Percentiles rank a stretch among this genome's conserved stretches.
phyloP scores from a whole-genome alignment of 2,329 filamentous ascomycete genomes.

The Furcasterigmium furcatum region DNA sequence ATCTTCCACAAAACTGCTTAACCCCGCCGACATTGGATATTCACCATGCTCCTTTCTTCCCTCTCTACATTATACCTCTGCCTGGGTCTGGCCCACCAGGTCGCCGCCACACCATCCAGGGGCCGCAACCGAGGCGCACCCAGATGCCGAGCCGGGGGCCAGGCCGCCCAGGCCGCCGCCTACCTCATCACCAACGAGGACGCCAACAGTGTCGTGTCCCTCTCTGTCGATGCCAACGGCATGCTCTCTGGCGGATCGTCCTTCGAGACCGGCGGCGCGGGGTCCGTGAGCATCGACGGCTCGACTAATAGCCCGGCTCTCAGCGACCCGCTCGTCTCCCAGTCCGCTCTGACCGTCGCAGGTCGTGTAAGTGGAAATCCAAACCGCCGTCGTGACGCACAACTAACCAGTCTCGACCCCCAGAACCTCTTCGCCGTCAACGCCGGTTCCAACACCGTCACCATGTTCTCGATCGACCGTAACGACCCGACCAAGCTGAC shows the following conservation, averaged over 20 bases:
- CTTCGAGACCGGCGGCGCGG: slow-evolving; percentile 44
- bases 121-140: too few relatives aligned
- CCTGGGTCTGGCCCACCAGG: not conserved
- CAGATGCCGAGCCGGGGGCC: too few relatives aligned
- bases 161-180: too few relatives aligned
- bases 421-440: slow-evolving; percentile 55
- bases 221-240: slow-evolving; percentile 44
- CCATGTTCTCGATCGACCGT: slow-evolving; percentile 42
- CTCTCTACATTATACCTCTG: not conserved
- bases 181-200: slow-evolving; percentile 55
- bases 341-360: slow-evolving; percentile 45
- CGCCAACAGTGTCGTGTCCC: slow-evolving; percentile 43
- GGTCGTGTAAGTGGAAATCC: slow-evolving; percentile 39
- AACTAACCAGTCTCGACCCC: not conserved
- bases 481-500: slow-evolving; percentile 39
- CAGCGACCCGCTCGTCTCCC: slow-evolving; percentile 48
- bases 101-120: too few relatives aligned
- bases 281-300: slow-evolving; percentile 35
- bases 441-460: slow-evolving; percentile 47
- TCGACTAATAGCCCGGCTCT: slow-evolving; percentile 30
- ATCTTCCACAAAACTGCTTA: too few relatives aligned
- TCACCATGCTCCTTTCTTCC: not conserved
- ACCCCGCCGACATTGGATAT: too few relatives aligned
- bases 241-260: slow-evolving; percentile 36
- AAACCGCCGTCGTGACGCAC: not conserved